Percentiles rank a stretch among this genome's conserved stretches.
Evolutionary conservation across 176 grass and related monocot species (phyloP).

Genomic region (Aegilops bicornis): DNA sequence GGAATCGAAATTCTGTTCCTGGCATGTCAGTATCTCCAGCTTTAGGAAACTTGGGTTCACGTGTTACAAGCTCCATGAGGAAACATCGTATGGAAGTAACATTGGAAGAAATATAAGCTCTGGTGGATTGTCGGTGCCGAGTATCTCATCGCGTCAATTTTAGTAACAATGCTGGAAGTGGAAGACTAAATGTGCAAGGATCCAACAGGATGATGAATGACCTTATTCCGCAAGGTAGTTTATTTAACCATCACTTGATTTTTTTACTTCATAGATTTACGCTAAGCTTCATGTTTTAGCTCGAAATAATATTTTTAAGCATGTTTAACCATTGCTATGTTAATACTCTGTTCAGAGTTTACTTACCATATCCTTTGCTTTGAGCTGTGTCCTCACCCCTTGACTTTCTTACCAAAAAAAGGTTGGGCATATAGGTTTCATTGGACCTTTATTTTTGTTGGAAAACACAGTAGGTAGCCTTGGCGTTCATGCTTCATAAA

Average conservation of each 20-base stretch:
- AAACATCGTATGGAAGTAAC: conserved; percentile 71
- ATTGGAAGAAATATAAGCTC: conserved; percentile 92
- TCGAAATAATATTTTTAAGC: neutral
- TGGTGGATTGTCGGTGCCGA: conserved; percentile 66
- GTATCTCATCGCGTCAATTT: conserved; percentile 71
- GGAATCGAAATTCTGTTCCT: conserved; percentile 72
- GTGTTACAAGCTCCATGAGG: conserved; percentile 65
- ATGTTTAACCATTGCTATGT: neutral
- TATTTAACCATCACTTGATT: neutral
- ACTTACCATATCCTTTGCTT: neutral
- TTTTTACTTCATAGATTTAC: conserved; percentile 10
- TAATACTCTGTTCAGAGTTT: neutral
- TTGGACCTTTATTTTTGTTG: neutral
- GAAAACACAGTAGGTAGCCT: neutral
- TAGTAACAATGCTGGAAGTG: conserved; percentile 57
- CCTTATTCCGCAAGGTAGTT: conserved; percentile 82
- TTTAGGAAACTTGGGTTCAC: conserved; percentile 74
- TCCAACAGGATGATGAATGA: conserved; percentile 74
- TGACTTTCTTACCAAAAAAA: neutral
- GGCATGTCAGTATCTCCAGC: conserved; percentile 45
- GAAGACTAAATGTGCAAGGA: conserved; percentile 72
- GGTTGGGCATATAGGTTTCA: neutral
- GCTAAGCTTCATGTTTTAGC: neutral
- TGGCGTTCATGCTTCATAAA: conserved; percentile 7
- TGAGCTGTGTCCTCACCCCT: neutral